Conservation (phyloP, 768 basidiomycete genomes). For the Cyathus striatus region DNA sequence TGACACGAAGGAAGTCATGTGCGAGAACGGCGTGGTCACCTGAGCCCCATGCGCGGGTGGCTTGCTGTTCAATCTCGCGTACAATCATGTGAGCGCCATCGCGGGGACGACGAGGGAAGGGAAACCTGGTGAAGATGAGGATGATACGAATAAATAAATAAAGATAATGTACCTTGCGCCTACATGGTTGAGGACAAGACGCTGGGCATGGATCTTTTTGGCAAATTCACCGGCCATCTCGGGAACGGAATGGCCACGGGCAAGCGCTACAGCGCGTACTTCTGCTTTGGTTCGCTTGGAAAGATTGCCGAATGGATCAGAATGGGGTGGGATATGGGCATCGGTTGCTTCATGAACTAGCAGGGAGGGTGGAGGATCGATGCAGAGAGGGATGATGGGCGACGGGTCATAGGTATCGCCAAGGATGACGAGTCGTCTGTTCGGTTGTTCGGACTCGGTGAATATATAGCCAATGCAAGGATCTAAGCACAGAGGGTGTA, state of each 20-base stretch:
- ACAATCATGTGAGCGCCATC: slow-evolving; percentile 42
- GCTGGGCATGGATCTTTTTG: slow-evolving; percentile 48
- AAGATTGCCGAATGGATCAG: slow-evolving; percentile 38
- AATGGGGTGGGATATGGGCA: slow-evolving; percentile 52
- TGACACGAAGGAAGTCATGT: slow-evolving; percentile 50
- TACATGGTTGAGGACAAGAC: slow-evolving; percentile 75
- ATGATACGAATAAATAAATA: neutral
- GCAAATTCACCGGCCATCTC: slow-evolving; percentile 78
- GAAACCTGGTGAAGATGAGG: slow-evolving; percentile 36
- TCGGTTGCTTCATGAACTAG: slow-evolving; percentile 87
- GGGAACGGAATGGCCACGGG: slow-evolving; percentile 75
- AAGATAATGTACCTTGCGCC: slow-evolving; percentile 50
- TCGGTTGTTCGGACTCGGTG: slow-evolving; percentile 42
- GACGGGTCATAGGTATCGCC: slow-evolving; percentile 75
- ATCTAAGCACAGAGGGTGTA: slow-evolving; percentile 33
- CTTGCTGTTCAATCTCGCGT: slow-evolving; percentile 57
- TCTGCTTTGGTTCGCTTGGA: slow-evolving; percentile 35
- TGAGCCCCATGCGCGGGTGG: slow-evolving; percentile 52
- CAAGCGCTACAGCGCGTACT: slow-evolving; percentile 45
- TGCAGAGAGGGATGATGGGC: slow-evolving; percentile 51
- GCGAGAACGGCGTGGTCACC: slow-evolving; percentile 44
- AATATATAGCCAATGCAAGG: slow-evolving; percentile 80
- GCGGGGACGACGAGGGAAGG: slow-evolving; percentile 35
- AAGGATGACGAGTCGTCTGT: slow-evolving; percentile 66
- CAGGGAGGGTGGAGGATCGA: slow-evolving; percentile 47